These are phyloP conservation scores for Kwoniella europaea DNA, from an alignment of 768 basidiomycete species.

Conservation along the genomic window DNA sequence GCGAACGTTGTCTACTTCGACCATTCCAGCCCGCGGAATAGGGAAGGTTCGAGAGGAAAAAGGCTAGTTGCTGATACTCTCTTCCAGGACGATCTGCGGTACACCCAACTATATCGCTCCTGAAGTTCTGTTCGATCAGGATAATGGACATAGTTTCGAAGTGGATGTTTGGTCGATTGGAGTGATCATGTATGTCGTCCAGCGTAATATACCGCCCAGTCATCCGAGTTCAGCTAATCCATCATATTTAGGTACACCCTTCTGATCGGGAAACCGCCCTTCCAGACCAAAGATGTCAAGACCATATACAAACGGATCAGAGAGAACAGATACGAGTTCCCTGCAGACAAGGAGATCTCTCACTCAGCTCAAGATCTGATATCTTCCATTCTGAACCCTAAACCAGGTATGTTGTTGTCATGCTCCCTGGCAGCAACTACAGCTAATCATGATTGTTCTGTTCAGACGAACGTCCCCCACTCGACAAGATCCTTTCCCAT, in stretches of 20 bases:
- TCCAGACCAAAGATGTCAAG: conserved; percentile 98
- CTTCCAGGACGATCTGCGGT: conserved; percentile 84
- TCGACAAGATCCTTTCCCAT: conserved; percentile 83
- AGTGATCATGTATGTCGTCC: conserved; percentile 71
- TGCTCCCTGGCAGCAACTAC: no score
- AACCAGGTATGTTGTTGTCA: conserved; percentile 68
- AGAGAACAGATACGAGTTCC: conserved; percentile 92
- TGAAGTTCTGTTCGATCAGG: conserved; percentile 92
- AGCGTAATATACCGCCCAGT: neutral
- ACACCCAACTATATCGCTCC: conserved; percentile 98
- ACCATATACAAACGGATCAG: conserved; percentile 96
- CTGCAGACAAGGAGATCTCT: conserved; percentile 74
- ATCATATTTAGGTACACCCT: conserved; percentile 72
- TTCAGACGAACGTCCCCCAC: conserved; percentile 71
- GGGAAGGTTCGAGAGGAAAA: no score
- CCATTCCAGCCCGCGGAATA: no score
- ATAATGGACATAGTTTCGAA: conserved; percentile 96
- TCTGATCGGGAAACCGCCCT: conserved; percentile 91
- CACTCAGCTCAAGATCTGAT: conserved; percentile 76
- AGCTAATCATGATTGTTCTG: neutral
- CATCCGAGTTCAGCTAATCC: neutral
- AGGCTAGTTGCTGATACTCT: conserved; percentile 7
- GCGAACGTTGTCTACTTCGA: neutral
- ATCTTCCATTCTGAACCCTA: conserved; percentile 78
- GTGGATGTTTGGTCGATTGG: conserved; percentile 98